Conservation (phyloP, 2,329 filamentous ascomycete genomes). For the Colletotrichum paranaense region DNA sequence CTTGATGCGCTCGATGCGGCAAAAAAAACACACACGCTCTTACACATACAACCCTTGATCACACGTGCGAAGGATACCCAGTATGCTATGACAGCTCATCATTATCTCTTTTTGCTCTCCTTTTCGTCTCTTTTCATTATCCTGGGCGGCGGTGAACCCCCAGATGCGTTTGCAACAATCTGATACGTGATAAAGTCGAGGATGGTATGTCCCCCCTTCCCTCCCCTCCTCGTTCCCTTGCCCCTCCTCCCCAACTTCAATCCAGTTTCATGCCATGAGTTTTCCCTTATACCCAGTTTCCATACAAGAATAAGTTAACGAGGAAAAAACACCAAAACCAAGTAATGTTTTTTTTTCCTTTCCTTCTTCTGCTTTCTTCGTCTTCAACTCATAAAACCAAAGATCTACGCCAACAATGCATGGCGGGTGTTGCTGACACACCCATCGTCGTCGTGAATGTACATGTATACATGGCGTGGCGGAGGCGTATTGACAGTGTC, state of each 20-base stretch:
- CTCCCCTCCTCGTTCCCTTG: background rate
- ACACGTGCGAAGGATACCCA: too few species aligned
- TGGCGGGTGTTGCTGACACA: background rate
- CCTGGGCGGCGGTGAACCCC: constrained; percentile 8
- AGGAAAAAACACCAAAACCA: background rate
- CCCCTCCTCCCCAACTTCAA: background rate
- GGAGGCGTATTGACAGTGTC: constrained; percentile 26
- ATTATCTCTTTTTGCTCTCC: background rate
- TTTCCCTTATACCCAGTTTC: background rate
- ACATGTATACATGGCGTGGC: constrained; percentile 18
- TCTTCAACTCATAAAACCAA: constrained; percentile 16
- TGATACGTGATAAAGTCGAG: constrained; percentile 7
- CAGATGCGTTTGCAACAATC: constrained; percentile 25
- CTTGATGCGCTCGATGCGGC: constrained; percentile 26
- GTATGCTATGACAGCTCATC: background rate
- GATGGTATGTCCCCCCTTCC: background rate
- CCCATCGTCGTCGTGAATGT: constrained; percentile 18
- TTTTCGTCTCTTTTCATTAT: constrained; percentile 11
- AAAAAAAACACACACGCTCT: too few species aligned
- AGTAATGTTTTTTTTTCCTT: background rate
- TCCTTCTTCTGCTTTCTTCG: background rate
- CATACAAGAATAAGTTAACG: background rate
- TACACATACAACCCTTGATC: too few species aligned
- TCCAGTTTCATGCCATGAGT: background rate
- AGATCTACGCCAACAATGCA: constrained; percentile 30